phyloP scores from a whole-genome alignment of 345 rosid genomes.

The Brassica cretica region DNA sequence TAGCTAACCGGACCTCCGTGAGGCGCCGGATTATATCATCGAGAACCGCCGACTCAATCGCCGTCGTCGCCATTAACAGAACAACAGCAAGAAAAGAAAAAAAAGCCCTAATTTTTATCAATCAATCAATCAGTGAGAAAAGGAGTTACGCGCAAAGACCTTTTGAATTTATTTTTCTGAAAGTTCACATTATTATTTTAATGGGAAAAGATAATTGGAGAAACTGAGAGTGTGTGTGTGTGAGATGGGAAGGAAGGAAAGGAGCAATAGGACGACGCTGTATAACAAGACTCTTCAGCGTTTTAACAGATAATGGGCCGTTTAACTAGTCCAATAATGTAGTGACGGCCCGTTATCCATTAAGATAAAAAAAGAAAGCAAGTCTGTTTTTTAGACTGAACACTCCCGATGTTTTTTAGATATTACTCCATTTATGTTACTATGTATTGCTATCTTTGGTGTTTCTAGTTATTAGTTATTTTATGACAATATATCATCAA shows the following conservation, averaged over 20 bases:
- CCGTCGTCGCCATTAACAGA: constrained; percentile 53
- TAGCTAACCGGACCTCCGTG: constrained; percentile 79
- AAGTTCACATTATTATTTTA: not conserved
- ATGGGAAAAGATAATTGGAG: not conserved
- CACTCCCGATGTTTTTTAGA: too few species aligned
- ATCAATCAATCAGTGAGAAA: constrained; percentile 11
- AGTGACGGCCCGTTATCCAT: not conserved
- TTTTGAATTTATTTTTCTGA: constrained; percentile 19
- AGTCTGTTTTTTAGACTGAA: too few species aligned
- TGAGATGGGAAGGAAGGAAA: not conserved
- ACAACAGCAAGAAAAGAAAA: not conserved
- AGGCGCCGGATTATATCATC: constrained; percentile 83
- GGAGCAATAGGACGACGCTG: not conserved
- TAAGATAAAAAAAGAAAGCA: not conserved
- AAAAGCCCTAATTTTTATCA: constrained; percentile 32
- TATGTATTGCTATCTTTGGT: too few species aligned
- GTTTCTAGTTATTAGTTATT: too few species aligned
- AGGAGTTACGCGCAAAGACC: constrained; percentile 33
- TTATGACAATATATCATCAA: too few species aligned
- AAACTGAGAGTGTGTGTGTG: not conserved
- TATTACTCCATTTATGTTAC: too few species aligned
- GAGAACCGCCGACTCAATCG: constrained; percentile 61
- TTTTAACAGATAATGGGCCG: constrained; percentile 8
- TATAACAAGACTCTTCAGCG: not conserved
- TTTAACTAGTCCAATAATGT: not conserved